Conservation (phyloP, 129 eudicot species). For the Lactuca saligna region DNA sequence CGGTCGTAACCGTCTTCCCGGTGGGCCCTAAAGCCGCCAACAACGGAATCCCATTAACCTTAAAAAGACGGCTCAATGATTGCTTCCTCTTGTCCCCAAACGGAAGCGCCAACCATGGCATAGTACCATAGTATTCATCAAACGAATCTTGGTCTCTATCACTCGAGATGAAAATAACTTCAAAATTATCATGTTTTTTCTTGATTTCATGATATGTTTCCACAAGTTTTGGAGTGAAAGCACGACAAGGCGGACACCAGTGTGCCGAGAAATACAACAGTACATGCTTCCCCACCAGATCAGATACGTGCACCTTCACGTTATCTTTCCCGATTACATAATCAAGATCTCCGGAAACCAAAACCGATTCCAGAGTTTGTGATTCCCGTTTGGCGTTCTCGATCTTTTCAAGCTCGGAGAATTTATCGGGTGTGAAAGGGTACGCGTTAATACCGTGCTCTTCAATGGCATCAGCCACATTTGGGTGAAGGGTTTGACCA, state of each 20-base stretch:
- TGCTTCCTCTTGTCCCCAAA: constrained; percentile 64
- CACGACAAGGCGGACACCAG: constrained; percentile 93
- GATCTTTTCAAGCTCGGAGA: constrained; percentile 66
- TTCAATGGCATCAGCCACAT: constrained; percentile 66
- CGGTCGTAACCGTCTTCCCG: constrained; percentile 74
- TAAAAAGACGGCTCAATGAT: constrained; percentile 51
- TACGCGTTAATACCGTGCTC: constrained; percentile 72
- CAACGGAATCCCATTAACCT: constrained; percentile 65
- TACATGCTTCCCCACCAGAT: constrained; percentile 65
- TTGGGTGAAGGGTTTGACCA: constrained; percentile 77
- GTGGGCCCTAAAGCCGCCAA: constrained; percentile 65
- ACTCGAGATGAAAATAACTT: constrained; percentile 72
- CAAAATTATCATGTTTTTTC: constrained; percentile 48
- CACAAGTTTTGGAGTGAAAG: constrained; percentile 69
- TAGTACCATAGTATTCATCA: constrained; percentile 59
- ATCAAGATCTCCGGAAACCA: constrained; percentile 62
- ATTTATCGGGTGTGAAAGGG: constrained; percentile 82
- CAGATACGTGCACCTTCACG: constrained; percentile 61
- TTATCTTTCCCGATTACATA: constrained; percentile 65
- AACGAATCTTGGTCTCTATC: constrained; percentile 66
- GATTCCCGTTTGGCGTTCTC: constrained; percentile 67
- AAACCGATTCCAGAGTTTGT: constrained; percentile 73
- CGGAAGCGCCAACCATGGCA: constrained; percentile 94
- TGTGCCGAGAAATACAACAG: constrained; percentile 84
- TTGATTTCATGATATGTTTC: constrained; percentile 70